Conservation (phyloP, 257 asterid genomes). For the Solanum dulcamara region DNA sequence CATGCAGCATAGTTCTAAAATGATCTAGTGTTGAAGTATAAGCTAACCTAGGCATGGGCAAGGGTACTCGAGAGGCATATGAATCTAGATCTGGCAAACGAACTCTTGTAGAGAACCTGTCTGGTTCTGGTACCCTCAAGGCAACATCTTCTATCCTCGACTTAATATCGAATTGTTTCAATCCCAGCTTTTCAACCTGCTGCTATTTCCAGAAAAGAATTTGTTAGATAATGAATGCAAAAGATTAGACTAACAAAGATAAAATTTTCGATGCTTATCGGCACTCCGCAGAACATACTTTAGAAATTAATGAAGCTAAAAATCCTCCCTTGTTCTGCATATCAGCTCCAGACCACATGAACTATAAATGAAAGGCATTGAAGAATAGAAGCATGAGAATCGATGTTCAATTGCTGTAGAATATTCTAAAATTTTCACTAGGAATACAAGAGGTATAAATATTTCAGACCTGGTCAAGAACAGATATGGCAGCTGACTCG, state of each 20-base stretch:
- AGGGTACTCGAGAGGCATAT: slow-evolving; percentile 1
- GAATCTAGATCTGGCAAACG: slow-evolving; percentile 5
- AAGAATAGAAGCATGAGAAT: not conserved
- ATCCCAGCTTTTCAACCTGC: slow-evolving; percentile 32
- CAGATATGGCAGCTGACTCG: slow-evolving; percentile 53
- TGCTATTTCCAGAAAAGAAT: slow-evolving; percentile 26
- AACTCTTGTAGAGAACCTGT: slow-evolving; percentile 8
- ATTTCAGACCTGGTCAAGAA: slow-evolving; percentile 85
- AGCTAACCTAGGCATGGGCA: slow-evolving; percentile 13
- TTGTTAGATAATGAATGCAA: not conserved
- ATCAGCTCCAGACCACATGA: slow-evolving; percentile 77
- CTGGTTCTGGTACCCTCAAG: slow-evolving; percentile 1
- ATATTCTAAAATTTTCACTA: not conserved
- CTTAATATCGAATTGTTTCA: slow-evolving; percentile 5
- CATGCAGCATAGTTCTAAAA: not conserved
- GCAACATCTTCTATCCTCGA: not conserved
- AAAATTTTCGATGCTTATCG: slow-evolving; percentile 3
- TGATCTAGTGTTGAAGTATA: not conserved
- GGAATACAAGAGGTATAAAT: not conserved
- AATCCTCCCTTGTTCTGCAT: slow-evolving; percentile 55
- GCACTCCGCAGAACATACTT: slow-evolving; percentile 27
- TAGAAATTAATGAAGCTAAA: slow-evolving; percentile 61
- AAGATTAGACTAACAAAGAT: not conserved
- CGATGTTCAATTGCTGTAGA: not conserved
- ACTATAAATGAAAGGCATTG: slow-evolving; percentile 30